Evolutionary conservation across 345 rosid genomes (phyloP), one percentile per base, ranked within the genome.

Genomic region (Bruguiera sexangula): DNA sequence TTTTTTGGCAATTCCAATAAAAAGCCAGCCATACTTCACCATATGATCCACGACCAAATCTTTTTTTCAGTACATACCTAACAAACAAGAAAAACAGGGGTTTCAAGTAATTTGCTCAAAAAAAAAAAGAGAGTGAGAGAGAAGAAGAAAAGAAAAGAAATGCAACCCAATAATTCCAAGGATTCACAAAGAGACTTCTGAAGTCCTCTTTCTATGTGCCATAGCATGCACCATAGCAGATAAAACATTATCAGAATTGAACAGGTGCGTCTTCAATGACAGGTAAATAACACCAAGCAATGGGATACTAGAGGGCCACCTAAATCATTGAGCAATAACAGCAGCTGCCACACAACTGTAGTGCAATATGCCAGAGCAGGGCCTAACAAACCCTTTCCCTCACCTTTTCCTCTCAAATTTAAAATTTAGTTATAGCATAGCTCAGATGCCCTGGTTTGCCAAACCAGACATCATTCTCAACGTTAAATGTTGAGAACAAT

Each of bases 21-120:
- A 88, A 84, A 61, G 96, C 96, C 79, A 93, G 78, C 98, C 98
- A 93, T 46, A 93, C 98, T 81, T 93, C 98, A 61, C 97, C 98
- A 73, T 89, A 88, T 64, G 96, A 85, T 80, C 98, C 98, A 30
- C 86, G 97, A 60, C 92, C 98, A 85, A 82, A 89, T 76, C 89
- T 83, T 84, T 83, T 93, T 88, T 89, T 91, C 67, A 93, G 78
- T 62, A 82, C 79, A 80, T 93, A 93, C 79, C 98, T 93, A 79
- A 51, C 32, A 68, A 77, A 65, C 63, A 80, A 57, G 60, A 73
- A 59, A 73, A 8, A 67, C 36, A 62, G 62, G 22, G 43, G 55
- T 60, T 26, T 69, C 50, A 43, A 69, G 73, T 58, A 27, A 30
- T 48, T 57, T 53, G 36, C 27, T 66, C 32, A n/a, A 66, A 70